Base-by-base conservation (phyloP, 805 yeast genomes). In the Schizosaccharomyces pombe region DNA sequence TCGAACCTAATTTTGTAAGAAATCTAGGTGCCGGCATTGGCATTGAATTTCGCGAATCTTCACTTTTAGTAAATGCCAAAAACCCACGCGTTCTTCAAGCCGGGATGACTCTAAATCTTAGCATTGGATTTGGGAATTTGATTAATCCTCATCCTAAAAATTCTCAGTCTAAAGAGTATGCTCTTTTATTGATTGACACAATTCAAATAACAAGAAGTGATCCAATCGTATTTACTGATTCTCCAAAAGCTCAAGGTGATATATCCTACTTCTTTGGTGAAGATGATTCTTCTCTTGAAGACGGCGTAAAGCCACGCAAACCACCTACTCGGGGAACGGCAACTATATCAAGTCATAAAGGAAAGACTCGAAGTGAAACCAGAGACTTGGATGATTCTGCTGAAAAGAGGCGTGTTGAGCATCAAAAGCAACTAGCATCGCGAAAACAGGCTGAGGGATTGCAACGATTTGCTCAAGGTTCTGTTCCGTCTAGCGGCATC, bases 1-100 rank as follows among this genome's bases (percentile, higher is more conserved):
- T 89, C 60, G 78, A 72, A 34, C 62, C 69, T 28, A 70, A 75
- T 61, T 81, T 86, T 60, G 73, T 86, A 52, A 82, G 82, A 62
- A 84, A 84, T 62, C 75, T 80, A 58, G 97, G 97, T 54, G 84
- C 91, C 75, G 71, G 84, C 56, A 80, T 84, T 56, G 97, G 97
- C 57, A 74, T 89, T 57, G 95, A 85, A 62, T 85, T 84, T 63
- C 75, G 94, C 67, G 95, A 86, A 65, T 73, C 87, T 0, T 70
- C 80, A 1, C 77, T 83, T 58, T 72, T 85, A 16, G 69, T 89
- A 55, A 83, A 82, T 62, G 72, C 76, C 28, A 86, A 83, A 62
- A 82, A 78, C 64, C 82, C 80, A 40, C 72, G 89, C 59, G 68
- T 65, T 24, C 68, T 89, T 53, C 73, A 73, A 56, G 81, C 79